Conservation (phyloP, 306 rosid species). For the Casuarina equisetifolia region DNA sequence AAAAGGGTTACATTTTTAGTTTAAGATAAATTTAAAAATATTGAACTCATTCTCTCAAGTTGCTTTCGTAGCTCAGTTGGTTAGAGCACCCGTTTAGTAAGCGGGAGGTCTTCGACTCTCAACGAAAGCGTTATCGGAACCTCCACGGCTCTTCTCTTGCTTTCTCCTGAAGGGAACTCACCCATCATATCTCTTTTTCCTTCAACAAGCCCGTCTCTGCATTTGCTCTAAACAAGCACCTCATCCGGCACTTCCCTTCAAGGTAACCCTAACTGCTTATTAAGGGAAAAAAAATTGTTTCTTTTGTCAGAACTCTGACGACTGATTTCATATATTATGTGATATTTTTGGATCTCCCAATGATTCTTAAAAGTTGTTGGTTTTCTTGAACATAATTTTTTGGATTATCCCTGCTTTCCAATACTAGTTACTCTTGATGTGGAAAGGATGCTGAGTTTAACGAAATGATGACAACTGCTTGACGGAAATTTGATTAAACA, state of each 20-base stretch:
- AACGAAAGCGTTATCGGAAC: too few relatives aligned
- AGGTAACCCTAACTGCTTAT: slow-evolving; percentile 1
- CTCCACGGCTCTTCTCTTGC: too few relatives aligned
- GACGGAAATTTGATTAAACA: neutral
- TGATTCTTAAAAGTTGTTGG: neutral
- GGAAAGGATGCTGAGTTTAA: too few relatives aligned
- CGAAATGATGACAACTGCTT: neutral
- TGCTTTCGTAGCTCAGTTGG: too few relatives aligned
- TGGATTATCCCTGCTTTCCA: neutral
- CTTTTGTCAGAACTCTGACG: neutral
- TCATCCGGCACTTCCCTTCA: neutral
- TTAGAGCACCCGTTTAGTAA: too few relatives aligned
- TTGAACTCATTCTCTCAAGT: too few relatives aligned
- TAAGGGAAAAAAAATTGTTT: neutral
- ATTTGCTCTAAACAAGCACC: slow-evolving; percentile 3
- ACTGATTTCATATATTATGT: neutral
- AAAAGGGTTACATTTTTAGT: too few relatives aligned
- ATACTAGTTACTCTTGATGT: neutral
- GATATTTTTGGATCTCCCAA: neutral
- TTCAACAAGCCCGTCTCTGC: too few relatives aligned
- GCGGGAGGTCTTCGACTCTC: too few relatives aligned
- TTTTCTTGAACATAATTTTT: neutral
- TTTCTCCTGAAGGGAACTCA: too few relatives aligned
- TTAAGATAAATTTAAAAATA: too few relatives aligned
- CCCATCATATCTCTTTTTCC: too few relatives aligned